phyloP scores from a whole-genome alignment of 2,329 filamentous ascomycete genomes.

The Aspergillus uvarum region DNA sequence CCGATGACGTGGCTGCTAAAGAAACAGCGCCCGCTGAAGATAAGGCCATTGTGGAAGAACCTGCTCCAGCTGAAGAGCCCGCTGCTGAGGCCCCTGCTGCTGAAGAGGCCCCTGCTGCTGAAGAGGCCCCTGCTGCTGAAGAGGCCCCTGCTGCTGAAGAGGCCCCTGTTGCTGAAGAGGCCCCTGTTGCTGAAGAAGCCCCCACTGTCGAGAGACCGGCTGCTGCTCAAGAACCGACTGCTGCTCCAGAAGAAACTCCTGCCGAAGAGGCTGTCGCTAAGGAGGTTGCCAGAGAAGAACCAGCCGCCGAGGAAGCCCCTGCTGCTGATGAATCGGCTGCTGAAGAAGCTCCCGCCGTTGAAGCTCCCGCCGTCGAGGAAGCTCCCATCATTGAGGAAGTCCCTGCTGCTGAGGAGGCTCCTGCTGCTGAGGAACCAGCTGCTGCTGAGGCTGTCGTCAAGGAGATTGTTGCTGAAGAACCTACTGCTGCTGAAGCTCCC shows the following conservation, averaged over 20 bases:
- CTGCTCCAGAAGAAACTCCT: constrained; percentile 12
- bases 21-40: constrained; percentile 1
- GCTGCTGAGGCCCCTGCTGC: constrained; percentile 1
- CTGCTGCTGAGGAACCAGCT: not conserved
- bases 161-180: constrained; percentile 19
- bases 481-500: not conserved
- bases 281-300: constrained; percentile 14
- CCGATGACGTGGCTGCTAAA: not conserved
- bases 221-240: constrained; percentile 13
- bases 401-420: no score
- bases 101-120: constrained; percentile 12
- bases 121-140: not conserved
- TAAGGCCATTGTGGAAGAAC: no score
- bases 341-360: constrained; percentile 20
- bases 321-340: constrained; percentile 17
- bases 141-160: constrained; percentile 10
- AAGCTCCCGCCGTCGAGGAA: constrained; percentile 22
- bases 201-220: no score
- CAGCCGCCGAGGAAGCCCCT: constrained; percentile 17
- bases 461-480: constrained; percentile 16
- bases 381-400: constrained; percentile 3
- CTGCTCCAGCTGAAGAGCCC: constrained; percentile 7
- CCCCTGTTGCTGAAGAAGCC: constrained; percentile 17
- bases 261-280: constrained; percentile 19
- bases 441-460: constrained; percentile 3